Base-by-base conservation (phyloP, 257 asterid species). In the Ophiorrhiza pumila region DNA sequence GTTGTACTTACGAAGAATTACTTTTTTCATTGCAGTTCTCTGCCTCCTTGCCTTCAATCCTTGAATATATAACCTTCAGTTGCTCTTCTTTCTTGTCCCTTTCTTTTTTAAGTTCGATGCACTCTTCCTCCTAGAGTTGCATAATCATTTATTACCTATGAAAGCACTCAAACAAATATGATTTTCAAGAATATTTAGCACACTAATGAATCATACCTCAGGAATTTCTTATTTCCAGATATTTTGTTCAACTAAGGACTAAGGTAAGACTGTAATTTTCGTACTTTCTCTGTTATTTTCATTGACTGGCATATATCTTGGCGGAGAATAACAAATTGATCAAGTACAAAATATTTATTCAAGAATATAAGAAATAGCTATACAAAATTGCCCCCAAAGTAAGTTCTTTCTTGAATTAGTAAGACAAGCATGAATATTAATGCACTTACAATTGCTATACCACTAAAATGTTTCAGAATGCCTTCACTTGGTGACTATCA, bases 41-140 rank as follows among this genome's bases (percentile, higher is more conserved):
- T 35, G 85, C 76, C 74, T 74, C 88, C 61, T 80, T 85, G 17
- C 64, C 77, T 83, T 83, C 82, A 66, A 74, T 69, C 80, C 74
- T 74, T 43, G 80, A 65, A 71, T 76, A 74, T 42, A 80, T 20
- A 59, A 58, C 49, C 69, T 87, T 83, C 58, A 84, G 84, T 79
- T 80, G 81, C 85, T 84, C 83, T 87, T 84, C 86, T 80, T 86
- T 86, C 71, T 78, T 78, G 68, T 78, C 87, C 63, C 83, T 82
- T 79, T 80, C 88, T 80, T 74, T 86, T 75, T 87, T 85, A 61
- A 87, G 87, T 46, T 82, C 81, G 63, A 59, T 74, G 75, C 93
- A 82, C 74, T 92, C 96, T 79, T 82, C 79, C 87, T 90, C 96
- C 96, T 89, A 87, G 80, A 85, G 72, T 53, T 79, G 79, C 70